Conservation (phyloP, 2,329 filamentous ascomycete genomes). For the Penicillium sp. region DNA sequence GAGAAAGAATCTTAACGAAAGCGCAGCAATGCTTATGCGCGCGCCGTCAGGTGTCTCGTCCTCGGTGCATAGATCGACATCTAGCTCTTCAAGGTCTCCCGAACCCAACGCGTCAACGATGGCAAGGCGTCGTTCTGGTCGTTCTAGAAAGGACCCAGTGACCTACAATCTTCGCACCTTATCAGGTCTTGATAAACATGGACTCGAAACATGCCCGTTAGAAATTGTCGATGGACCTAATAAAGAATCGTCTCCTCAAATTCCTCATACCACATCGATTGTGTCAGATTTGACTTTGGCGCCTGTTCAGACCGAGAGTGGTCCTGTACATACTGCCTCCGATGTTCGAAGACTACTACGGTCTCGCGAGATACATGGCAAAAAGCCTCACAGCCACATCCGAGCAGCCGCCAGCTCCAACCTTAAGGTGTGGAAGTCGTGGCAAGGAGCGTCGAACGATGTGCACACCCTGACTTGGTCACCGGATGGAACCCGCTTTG, state of each 20-base stretch:
- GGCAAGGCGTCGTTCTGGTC: conserved; percentile 26
- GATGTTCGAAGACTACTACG: conserved; percentile 21
- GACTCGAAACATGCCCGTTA: neutral
- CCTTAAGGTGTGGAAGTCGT: conserved; percentile 45
- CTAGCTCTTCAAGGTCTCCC: conserved; percentile 1
- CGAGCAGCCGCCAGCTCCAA: conserved; percentile 31
- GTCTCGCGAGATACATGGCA: conserved; percentile 30
- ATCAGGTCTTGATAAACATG: conserved; percentile 7
- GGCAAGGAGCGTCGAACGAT: conserved; percentile 57
- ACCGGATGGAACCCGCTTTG: conserved; percentile 51
- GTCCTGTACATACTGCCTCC: neutral
- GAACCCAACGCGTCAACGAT: neutral
- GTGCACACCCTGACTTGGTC: conserved; percentile 56
- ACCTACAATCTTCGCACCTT: conserved; percentile 32
- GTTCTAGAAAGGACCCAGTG: conserved; percentile 23
- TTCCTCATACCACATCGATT: neutral
- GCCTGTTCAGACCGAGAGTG: neutral
- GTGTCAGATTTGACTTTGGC: neutral
- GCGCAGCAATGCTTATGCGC: neutral
- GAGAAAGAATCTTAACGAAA: neutral
- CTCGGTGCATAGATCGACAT: neutral
- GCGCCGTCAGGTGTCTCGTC: neutral
- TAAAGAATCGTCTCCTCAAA: neutral
- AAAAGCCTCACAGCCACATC: conserved; percentile 10
- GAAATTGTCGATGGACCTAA: neutral